Conservation (phyloP, 192 early-diverging fungal species). For the Gamsiella multidivaricata region DNA sequence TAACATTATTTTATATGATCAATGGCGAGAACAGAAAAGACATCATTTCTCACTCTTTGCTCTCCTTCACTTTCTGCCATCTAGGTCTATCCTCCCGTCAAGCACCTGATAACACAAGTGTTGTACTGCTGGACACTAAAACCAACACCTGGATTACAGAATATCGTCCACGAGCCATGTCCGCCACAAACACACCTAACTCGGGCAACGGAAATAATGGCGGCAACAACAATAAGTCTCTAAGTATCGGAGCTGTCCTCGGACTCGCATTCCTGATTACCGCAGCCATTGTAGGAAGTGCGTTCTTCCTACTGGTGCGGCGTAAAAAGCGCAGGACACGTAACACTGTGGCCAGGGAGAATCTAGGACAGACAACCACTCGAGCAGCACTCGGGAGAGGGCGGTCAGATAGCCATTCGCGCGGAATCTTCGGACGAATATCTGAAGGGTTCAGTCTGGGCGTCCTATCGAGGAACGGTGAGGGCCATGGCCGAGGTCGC, state of each 20-base stretch:
- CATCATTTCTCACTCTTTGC: not conserved
- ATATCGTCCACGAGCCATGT: conserved; percentile 1
- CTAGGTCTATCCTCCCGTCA: conserved; percentile 20
- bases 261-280: conserved; percentile 33
- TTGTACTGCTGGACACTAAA: conserved; percentile 30
- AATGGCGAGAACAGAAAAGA: not conserved
- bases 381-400: conserved; percentile 1
- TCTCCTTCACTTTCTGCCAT: not conserved
- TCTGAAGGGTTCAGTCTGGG: not conserved
- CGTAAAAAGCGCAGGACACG: conserved; percentile 26
- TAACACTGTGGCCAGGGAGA: conserved; percentile 26
- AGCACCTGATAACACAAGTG: conserved; percentile 2
- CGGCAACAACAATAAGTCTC: not conserved
- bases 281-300: conserved; percentile 6
- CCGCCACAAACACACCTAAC: not conserved
- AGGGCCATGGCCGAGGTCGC: not conserved
- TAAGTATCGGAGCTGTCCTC: conserved; percentile 9
- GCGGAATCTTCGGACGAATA: not conserved
- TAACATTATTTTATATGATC: too few species aligned
- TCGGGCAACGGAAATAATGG: not conserved
- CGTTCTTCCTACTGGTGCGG: conserved; percentile 24
- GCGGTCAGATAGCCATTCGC: not conserved
- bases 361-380: not conserved
- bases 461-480: not conserved
- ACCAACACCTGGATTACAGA: conserved; percentile 40